Percentiles rank a stretch among this genome's conserved stretches.
phyloP scores from a whole-genome alignment of 2,329 filamentous ascomycete species.

The Sarocladiaceae sp. region DNA sequence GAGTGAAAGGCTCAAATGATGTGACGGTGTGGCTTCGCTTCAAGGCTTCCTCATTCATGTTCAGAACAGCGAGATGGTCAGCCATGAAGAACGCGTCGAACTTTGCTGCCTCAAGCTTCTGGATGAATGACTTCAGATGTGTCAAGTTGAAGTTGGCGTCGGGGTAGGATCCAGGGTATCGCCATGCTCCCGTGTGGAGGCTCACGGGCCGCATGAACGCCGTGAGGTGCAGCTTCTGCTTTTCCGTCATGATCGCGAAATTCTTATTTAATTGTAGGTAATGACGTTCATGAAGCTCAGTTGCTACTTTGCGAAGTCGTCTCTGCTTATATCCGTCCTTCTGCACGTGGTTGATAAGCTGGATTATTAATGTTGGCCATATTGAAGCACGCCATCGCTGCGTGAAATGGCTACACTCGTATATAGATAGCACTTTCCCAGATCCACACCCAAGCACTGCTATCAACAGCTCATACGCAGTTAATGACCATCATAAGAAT shows the following conservation, averaged over 20 bases:
- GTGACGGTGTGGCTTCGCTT: constrained; percentile 55
- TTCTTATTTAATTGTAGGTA: not conserved
- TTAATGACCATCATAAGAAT: too few relatives aligned
- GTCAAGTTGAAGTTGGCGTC: constrained; percentile 55
- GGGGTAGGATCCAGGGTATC: constrained; percentile 49
- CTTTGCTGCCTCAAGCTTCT: constrained; percentile 48
- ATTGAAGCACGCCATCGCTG: not conserved
- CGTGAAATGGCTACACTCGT: not conserved
- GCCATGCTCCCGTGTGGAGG: constrained; percentile 52
- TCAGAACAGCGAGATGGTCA: constrained; percentile 38
- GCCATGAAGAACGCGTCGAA: constrained; percentile 56
- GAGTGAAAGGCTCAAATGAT: constrained; percentile 52
- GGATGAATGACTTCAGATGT: constrained; percentile 39
- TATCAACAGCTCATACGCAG: too few relatives aligned
- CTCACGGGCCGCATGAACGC: constrained; percentile 57
- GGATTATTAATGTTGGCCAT: not conserved
- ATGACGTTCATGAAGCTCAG: not conserved
- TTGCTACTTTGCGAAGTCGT: not conserved
- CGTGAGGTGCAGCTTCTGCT: constrained; percentile 38
- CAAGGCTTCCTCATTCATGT: constrained; percentile 51
- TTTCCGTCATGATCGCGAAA: not conserved
- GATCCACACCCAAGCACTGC: not conserved
- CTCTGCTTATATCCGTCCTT: not conserved
- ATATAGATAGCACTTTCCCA: not conserved
- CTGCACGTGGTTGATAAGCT: not conserved